These are phyloP conservation scores for Metschnikowia rubicola DNA, from an alignment of 805 yeast species.

Conservation along the genomic window DNA sequence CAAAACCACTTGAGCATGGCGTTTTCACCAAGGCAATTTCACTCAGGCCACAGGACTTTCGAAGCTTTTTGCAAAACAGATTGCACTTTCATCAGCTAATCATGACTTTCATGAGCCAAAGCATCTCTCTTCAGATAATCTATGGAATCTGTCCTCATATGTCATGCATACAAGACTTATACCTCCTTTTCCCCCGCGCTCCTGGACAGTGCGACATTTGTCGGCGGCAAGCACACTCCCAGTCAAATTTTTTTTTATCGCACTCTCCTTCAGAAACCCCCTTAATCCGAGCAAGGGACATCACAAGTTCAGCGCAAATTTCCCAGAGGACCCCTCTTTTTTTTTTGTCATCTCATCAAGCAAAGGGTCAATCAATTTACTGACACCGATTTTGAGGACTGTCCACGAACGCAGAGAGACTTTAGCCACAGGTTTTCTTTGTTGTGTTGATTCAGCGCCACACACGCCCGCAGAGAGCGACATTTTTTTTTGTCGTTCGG, in stretches of 20 bases:
- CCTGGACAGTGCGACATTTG: constrained; percentile 14
- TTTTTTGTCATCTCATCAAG: not conserved
- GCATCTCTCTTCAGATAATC: not conserved
- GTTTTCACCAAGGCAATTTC: too few relatives aligned
- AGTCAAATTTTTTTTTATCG: constrained; percentile 16
- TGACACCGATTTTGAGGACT: constrained; percentile 1
- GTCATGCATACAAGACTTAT: constrained; percentile 2
- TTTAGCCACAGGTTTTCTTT: constrained; percentile 1
- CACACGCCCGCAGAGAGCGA: constrained; percentile 16
- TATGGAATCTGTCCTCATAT: not conserved
- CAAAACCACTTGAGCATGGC: too few relatives aligned
- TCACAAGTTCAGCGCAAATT: not conserved
- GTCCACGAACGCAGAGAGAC: not conserved
- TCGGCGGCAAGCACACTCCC: constrained; percentile 10
- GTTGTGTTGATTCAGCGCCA: constrained; percentile 12
- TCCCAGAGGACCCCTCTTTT: not conserved
- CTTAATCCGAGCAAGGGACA: constrained; percentile 6
- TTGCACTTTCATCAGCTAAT: too few relatives aligned
- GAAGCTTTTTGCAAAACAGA: too few relatives aligned
- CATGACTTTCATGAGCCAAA: not conserved
- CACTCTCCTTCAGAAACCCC: constrained; percentile 15
- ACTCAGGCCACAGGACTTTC: too few relatives aligned
- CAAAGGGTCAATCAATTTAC: constrained; percentile 1
- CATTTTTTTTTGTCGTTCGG: constrained; percentile 17
- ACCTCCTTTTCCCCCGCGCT: constrained; percentile 4